Conservation (phyloP, 306 rosid species). For the Ceratonia siliqua region DNA sequence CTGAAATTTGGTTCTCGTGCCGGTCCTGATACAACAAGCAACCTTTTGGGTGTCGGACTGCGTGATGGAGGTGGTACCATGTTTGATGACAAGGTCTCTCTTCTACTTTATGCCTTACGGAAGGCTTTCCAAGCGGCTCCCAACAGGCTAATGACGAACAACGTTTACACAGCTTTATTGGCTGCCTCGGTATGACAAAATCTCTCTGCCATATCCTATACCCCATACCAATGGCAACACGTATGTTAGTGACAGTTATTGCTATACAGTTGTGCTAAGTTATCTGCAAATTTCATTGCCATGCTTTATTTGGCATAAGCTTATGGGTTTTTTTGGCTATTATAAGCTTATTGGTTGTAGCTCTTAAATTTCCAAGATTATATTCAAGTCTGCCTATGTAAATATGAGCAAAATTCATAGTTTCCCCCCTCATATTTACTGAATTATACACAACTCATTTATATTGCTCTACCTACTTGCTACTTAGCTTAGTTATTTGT, state of each 20-base stretch:
- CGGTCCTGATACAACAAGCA: slow-evolving; percentile 60
- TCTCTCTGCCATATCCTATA: slow-evolving; percentile 27
- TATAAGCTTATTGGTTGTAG: slow-evolving; percentile 19
- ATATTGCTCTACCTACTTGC: slow-evolving; percentile 16
- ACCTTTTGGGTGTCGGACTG: slow-evolving; percentile 67
- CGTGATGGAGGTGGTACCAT: slow-evolving; percentile 79
- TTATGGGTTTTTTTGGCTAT: slow-evolving; percentile 21
- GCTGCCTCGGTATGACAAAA: slow-evolving; percentile 85
- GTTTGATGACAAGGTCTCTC: slow-evolving; percentile 95
- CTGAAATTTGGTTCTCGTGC: slow-evolving; percentile 59
- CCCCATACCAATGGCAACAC: slow-evolving; percentile 6
- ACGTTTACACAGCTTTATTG: slow-evolving; percentile 76
- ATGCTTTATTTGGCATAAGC: slow-evolving; percentile 17
- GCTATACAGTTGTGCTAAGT: not conserved
- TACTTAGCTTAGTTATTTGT: slow-evolving; percentile 2
- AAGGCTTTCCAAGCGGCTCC: slow-evolving; percentile 97
- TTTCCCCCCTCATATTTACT: not conserved
- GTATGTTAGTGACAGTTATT: slow-evolving; percentile 11
- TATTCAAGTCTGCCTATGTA: slow-evolving; percentile 11
- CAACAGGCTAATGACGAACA: slow-evolving; percentile 79
- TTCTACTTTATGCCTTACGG: slow-evolving; percentile 85
- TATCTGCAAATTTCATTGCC: slow-evolving; percentile 18
- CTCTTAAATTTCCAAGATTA: slow-evolving; percentile 13
- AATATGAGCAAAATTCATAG: slow-evolving; percentile 14
- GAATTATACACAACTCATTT: not conserved